These are phyloP conservation scores for Houttuynia cordata DNA, from an alignment of 164 flowering plant species.

Conservation along the genomic window DNA sequence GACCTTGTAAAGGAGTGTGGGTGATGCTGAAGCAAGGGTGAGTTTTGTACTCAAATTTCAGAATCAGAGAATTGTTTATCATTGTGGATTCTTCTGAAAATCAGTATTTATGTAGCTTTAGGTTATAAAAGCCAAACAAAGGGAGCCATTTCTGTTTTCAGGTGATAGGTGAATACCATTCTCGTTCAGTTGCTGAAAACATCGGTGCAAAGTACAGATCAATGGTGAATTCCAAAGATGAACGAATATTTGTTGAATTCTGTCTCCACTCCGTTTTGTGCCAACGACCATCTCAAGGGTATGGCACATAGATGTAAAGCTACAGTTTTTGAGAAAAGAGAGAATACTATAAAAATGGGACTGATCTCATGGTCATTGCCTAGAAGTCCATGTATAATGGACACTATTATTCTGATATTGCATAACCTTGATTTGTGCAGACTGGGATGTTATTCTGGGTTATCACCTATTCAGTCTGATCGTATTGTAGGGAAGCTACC, in stretches of 20 bases:
- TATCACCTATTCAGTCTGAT: slow-evolving; percentile 58
- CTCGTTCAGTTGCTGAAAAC: slow-evolving; percentile 39
- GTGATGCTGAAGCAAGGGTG: too few species aligned
- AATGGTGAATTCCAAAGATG: slow-evolving; percentile 32
- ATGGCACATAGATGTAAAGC: slow-evolving; percentile 10
- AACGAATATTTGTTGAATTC: slow-evolving; percentile 61
- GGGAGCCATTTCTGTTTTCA: slow-evolving; percentile 17
- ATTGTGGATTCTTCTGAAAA: not conserved
- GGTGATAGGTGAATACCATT: slow-evolving; percentile 92
- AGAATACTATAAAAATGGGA: not conserved
- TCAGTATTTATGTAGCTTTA: not conserved
- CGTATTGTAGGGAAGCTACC: slow-evolving; percentile 69
- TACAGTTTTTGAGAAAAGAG: not conserved
- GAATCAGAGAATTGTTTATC: too few species aligned
- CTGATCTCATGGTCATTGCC: not conserved
- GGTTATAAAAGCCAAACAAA: not conserved
- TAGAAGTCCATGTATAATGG: not conserved
- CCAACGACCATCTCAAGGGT: slow-evolving; percentile 72
- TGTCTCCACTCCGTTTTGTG: slow-evolving; percentile 71
- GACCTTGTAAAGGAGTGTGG: too few species aligned
- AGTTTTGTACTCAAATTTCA: too few species aligned
- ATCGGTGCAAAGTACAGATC: slow-evolving; percentile 47
- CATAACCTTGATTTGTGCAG: slow-evolving; percentile 19
- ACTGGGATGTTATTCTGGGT: slow-evolving; percentile 59
- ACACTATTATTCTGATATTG: too few species aligned